phyloP scores from a whole-genome alignment of 2,329 filamentous ascomycete genomes.

The Talaromyces sp. region DNA sequence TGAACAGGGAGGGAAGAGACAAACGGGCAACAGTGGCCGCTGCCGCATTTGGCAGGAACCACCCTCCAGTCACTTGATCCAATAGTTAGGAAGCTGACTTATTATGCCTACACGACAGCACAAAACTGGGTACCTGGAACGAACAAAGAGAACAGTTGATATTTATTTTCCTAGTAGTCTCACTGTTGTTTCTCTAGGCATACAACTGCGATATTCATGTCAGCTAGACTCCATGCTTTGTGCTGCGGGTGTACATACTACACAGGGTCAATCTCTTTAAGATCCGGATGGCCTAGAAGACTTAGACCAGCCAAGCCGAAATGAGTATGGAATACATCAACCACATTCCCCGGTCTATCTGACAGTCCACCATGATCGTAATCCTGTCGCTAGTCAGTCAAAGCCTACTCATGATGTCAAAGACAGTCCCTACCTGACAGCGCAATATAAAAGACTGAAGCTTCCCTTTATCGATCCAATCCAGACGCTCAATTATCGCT shows the following conservation, averaged over 20 bases:
- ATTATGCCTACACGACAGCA: not conserved
- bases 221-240: slow-evolving; percentile 18
- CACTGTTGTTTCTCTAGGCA: slow-evolving; percentile 66
- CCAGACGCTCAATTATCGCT: slow-evolving; percentile 78
- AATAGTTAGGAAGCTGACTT: not conserved
- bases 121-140: not conserved
- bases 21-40: not conserved
- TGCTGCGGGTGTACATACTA: slow-evolving; percentile 59
- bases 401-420: not conserved
- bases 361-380: slow-evolving; percentile 77
- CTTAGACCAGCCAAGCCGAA: slow-evolving; percentile 89
- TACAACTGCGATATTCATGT: slow-evolving; percentile 50
- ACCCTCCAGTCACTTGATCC: slow-evolving; percentile 9
- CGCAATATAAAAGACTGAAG: slow-evolving; percentile 77
- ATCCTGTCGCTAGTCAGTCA: slow-evolving; percentile 52
- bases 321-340: slow-evolving; percentile 93
- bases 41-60: slow-evolving; percentile 4
- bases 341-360: slow-evolving; percentile 88
- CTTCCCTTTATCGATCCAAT: slow-evolving; percentile 88
- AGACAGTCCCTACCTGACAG: slow-evolving; percentile 61
- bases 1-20: not conserved
- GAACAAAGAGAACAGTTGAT: not conserved
- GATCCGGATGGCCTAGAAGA: slow-evolving; percentile 70
- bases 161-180: slow-evolving; percentile 51
- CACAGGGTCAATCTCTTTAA: slow-evolving; percentile 78